Conservation (phyloP, 805 yeast species). For the Spathaspora girioi region DNA sequence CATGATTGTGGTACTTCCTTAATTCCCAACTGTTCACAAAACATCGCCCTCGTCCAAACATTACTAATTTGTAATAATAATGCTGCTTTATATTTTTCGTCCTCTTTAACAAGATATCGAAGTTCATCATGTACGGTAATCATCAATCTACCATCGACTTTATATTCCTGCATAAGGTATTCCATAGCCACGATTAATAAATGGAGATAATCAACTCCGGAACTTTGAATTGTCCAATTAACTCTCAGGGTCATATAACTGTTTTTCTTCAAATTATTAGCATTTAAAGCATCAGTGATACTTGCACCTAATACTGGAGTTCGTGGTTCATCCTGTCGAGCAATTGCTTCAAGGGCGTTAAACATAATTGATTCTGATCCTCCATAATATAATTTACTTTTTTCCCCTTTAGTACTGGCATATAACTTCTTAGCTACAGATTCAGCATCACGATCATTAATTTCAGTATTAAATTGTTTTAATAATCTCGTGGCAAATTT, state of each 20-base stretch:
- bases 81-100: conserved; percentile 74
- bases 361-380: conserved; percentile 93
- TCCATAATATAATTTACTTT: conserved; percentile 59
- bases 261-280: conserved; percentile 56
- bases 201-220: conserved; percentile 96
- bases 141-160: conserved; percentile 70
- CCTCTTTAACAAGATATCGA: conserved; percentile 70
- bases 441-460: conserved; percentile 65
- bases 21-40: conserved; percentile 88
- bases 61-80: conserved; percentile 85
- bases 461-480: conserved; percentile 73
- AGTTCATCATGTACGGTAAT: conserved; percentile 96
- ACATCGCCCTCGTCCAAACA: conserved; percentile 94
- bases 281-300: conserved; percentile 78
- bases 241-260: conserved; percentile 84
- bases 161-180: conserved; percentile 61
- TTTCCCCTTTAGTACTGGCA: conserved; percentile 75
- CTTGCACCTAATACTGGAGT: conserved; percentile 95
- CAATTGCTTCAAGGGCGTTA: conserved; percentile 83
- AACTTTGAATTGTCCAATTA: conserved; percentile 97
- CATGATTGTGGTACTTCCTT: conserved; percentile 88
- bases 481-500: conserved; percentile 83
- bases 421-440: conserved; percentile 65
- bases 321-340: conserved; percentile 71
- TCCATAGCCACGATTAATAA: conserved; percentile 83